A percentile compares a stretch with the other conserved stretches of the same genome.
phyloP scores from a whole-genome alignment of 306 rosid genomes.

The Cicer chorassanicum region DNA sequence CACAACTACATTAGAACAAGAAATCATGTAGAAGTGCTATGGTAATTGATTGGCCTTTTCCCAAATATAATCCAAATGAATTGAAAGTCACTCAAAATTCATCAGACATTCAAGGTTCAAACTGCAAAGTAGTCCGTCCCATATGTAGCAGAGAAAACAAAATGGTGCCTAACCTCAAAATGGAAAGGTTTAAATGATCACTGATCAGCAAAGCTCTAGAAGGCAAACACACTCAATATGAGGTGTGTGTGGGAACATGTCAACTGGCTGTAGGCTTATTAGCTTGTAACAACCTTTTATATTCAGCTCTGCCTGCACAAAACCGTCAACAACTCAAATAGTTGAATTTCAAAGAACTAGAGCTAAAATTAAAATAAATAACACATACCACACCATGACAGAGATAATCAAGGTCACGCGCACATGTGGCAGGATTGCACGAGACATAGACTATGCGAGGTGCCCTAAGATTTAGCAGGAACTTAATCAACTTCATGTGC shows the following conservation, averaged over 20 bases:
- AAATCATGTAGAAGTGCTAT: not conserved
- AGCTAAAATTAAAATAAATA: constrained; percentile 15
- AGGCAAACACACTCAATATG: constrained; percentile 93
- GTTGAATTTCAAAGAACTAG: constrained; percentile 33
- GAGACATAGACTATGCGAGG: constrained; percentile 88
- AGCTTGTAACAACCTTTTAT: constrained; percentile 85
- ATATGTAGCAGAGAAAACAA: constrained; percentile 34
- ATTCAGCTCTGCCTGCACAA: constrained; percentile 71
- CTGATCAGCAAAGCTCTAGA: constrained; percentile 69
- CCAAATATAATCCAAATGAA: constrained; percentile 38
- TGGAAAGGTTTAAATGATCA: constrained; percentile 25
- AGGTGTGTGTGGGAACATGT: constrained; percentile 99
- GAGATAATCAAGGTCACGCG: constrained; percentile 91
- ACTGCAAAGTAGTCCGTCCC: constrained; percentile 32
- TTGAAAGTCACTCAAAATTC: constrained; percentile 34
- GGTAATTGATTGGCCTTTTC: constrained; percentile 28
- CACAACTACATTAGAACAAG: constrained; percentile 22
- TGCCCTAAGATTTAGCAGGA: constrained; percentile 77
- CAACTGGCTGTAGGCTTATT: constrained; percentile 83
- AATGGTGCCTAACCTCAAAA: constrained; percentile 44
- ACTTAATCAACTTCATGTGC: constrained; percentile 96
- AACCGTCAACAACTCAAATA: constrained; percentile 44
- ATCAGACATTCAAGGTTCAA: constrained; percentile 27
- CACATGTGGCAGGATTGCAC: constrained; percentile 97
- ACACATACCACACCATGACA: constrained; percentile 91